Evolutionary conservation across 345 rosid species (phyloP), one percentile per base, ranked within the genome.

Genomic region (Balakata baccata): DNA sequence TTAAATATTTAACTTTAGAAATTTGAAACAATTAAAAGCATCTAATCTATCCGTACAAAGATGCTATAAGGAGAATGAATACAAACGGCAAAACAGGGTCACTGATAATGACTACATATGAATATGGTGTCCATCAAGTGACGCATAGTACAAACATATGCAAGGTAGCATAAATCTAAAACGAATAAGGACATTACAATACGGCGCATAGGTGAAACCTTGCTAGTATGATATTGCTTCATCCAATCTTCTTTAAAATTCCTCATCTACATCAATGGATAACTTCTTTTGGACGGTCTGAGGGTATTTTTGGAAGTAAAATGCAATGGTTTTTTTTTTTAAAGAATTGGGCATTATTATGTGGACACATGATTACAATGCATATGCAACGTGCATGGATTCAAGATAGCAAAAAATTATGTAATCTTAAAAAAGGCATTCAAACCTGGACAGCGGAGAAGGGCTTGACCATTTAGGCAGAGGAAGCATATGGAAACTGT

Each of bases 1-100:
- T 80, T 68, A 39, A 75, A 80, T 75, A 0, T 80, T 83, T 63
- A 38, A 38, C 39, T 63, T 58, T 63, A 75, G 81, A 83, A 83
- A 83, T 79, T 73, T 77, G 72, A 77, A 74, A 43, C 70, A 63
- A 59, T 68, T 18, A 5, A 56, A 46, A 14, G 6, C 37, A 5
- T n/a, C 17, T 6, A 0, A 13, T 16, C 16, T 17, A 29, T 46
- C 56, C 12, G 56, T 49, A 45, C 16, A 18, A 20, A 65, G 8
- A 65, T 68, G 72, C 58, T 34, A 29, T 2, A 67, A 4, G 61
- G 25, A 46, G 59, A 39, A 57, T 50, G 46, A 64, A 75, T 53
- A 46, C 16, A 75, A 60, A 46, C 16, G 67, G 56, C 34, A 56
- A 13, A 47, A 3, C 52, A 52, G 62, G 71, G 68, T 82, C 52